A percentile compares a stretch with the other conserved stretches of the same genome.
These are phyloP conservation scores for Trichoderma cornu-damae DNA, from an alignment of 2,329 filamentous ascomycete species.

Conservation along the genomic window DNA sequence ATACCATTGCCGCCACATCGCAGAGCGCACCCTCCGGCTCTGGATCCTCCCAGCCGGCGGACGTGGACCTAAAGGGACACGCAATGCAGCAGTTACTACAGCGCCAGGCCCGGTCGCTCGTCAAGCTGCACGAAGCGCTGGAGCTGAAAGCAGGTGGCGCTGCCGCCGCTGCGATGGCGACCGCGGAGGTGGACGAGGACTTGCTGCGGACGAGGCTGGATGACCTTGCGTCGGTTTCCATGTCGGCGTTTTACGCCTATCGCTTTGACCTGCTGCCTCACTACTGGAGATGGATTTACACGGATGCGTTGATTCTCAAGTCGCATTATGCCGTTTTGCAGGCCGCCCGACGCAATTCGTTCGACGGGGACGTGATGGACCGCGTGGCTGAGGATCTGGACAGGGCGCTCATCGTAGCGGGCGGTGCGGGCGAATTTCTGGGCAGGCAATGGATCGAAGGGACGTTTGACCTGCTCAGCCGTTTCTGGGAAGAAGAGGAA, in stretches of 20 bases:
- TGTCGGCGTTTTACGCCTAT: conserved; percentile 64
- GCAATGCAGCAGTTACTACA: conserved; percentile 29
- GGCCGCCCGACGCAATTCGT: neutral
- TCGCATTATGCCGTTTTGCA: conserved; percentile 40
- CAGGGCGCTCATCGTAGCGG: conserved; percentile 69
- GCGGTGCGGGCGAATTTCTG: conserved; percentile 51
- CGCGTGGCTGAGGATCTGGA: conserved; percentile 64
- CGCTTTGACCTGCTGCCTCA: conserved; percentile 60
- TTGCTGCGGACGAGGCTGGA: conserved; percentile 43
- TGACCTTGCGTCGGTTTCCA: conserved; percentile 55
- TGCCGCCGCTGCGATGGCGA: no score
- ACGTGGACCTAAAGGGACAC: conserved; percentile 11
- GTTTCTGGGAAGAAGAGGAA: conserved; percentile 22
- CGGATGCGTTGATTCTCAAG: conserved; percentile 62
- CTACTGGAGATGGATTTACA: conserved; percentile 67
- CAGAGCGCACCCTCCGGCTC: neutral
- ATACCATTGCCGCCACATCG: conserved; percentile 19
- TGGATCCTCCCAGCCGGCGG: neutral
- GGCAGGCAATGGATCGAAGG: conserved; percentile 48
- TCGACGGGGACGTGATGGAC: conserved; percentile 38
- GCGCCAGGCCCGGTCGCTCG: conserved; percentile 28
- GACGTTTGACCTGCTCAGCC: conserved; percentile 42
- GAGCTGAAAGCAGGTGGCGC: neutral
- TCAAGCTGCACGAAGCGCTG: conserved; percentile 24
- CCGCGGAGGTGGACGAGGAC: conserved; percentile 12